These are phyloP conservation scores for Fraxinus nigra DNA, from an alignment of 305 asterid genomes.

Conservation along the genomic window DNA sequence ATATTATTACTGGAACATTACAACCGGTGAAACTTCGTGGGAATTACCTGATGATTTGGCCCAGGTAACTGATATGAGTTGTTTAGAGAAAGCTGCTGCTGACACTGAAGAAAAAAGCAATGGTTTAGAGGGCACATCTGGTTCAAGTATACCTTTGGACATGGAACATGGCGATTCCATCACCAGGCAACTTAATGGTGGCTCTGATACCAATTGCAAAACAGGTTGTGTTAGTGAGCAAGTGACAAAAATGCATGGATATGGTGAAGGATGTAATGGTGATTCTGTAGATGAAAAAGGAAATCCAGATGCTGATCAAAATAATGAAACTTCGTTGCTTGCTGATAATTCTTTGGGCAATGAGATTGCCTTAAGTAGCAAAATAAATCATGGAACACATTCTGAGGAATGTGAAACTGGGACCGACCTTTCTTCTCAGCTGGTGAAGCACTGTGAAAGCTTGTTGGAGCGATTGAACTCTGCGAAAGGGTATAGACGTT, in stretches of 20 bases:
- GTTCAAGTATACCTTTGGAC: slow-evolving; percentile 14
- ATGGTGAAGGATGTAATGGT: slow-evolving; percentile 27
- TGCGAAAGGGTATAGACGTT: slow-evolving; percentile 48
- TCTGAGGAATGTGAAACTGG: slow-evolving; percentile 34
- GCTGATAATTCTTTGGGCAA: slow-evolving; percentile 20
- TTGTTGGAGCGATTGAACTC: slow-evolving; percentile 63
- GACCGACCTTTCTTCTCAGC: slow-evolving; percentile 39
- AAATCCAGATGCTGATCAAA: slow-evolving; percentile 35
- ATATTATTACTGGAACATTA: slow-evolving; percentile 87
- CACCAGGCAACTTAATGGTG: slow-evolving; percentile 22
- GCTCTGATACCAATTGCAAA: slow-evolving; percentile 26
- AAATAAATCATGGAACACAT: slow-evolving; percentile 19
- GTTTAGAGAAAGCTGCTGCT: slow-evolving; percentile 35
- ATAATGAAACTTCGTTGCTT: slow-evolving; percentile 30
- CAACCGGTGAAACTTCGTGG: slow-evolving; percentile 97
- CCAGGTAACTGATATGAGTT: slow-evolving; percentile 31
- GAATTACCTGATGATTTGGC: slow-evolving; percentile 63
- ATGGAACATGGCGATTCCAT: slow-evolving; percentile 27
- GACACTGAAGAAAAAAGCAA: slow-evolving; percentile 32
- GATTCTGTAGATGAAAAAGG: slow-evolving; percentile 33
- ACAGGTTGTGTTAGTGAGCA: slow-evolving; percentile 17
- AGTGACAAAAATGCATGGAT: slow-evolving; percentile 24
- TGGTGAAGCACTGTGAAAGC: slow-evolving; percentile 54
- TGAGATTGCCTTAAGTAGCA: slow-evolving; percentile 1
- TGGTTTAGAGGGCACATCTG: slow-evolving; percentile 13